These are phyloP conservation scores for Populus alba DNA, from an alignment of 345 rosid species.

Conservation along the genomic window DNA sequence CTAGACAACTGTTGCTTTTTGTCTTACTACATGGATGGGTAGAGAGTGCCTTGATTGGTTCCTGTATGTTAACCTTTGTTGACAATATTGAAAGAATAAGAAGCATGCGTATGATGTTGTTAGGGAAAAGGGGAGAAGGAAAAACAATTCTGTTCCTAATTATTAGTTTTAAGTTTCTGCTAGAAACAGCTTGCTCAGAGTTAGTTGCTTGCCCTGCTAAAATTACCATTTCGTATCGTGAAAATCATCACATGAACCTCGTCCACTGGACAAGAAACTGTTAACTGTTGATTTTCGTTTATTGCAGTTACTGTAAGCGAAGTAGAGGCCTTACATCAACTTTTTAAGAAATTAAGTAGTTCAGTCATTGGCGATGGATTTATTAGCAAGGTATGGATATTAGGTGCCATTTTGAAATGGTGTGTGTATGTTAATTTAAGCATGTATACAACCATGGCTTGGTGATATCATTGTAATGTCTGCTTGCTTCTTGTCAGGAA, in stretches of 20 bases:
- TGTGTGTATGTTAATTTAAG: background rate
- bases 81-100: background rate
- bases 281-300: background rate
- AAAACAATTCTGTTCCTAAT: background rate
- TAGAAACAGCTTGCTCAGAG: too few relatives aligned
- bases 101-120: too few relatives aligned
- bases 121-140: background rate
- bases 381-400: conserved; percentile 67
- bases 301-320: conserved; percentile 69
- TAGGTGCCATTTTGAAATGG: background rate
- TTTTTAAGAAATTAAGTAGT: conserved; percentile 81
- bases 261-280: background rate
- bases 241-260: too few relatives aligned
- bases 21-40: too few relatives aligned
- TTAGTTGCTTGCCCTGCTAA: too few relatives aligned
- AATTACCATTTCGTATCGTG: background rate
- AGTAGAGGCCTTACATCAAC: conserved; percentile 76
- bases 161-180: background rate
- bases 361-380: conserved; percentile 72
- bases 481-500: conserved; percentile 45
- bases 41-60: too few relatives aligned
- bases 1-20: background rate
- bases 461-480: background rate
- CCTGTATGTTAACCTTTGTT: background rate
- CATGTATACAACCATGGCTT: background rate